phyloP scores from a whole-genome alignment of 768 basidiomycete genomes.

The Suillus spraguei region DNA sequence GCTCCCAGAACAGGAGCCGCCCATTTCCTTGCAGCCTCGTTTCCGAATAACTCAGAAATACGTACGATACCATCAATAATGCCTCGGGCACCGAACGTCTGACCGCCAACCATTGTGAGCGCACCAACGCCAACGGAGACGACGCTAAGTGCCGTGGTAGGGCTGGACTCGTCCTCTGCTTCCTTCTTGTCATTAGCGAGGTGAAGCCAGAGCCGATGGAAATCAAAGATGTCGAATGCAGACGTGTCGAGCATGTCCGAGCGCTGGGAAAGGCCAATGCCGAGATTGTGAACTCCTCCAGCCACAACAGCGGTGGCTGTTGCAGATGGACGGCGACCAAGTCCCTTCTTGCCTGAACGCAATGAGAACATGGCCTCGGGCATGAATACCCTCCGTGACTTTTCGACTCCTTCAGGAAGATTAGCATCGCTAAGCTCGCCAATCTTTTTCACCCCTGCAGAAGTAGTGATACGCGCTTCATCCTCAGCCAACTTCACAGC shows the following conservation, averaged over 20 bases:
- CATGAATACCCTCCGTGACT: conserved; percentile 83
- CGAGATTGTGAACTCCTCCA: conserved; percentile 78
- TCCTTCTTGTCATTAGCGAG: conserved; percentile 54
- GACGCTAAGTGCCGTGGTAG: conserved; percentile 67
- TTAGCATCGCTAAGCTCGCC: conserved; percentile 70
- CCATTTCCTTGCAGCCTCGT: conserved; percentile 84
- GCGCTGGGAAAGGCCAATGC: conserved; percentile 79
- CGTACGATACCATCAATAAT: conserved; percentile 80
- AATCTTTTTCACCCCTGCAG: conserved; percentile 65
- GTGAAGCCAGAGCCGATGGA: conserved; percentile 74
- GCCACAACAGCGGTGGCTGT: conserved; percentile 61
- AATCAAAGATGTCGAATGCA: conserved; percentile 84
- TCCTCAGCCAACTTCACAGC: conserved; percentile 82
- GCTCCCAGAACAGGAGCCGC: conserved; percentile 84
- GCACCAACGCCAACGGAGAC: conserved; percentile 82
- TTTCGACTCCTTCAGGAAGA: conserved; percentile 81
- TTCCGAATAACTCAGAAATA: conserved; percentile 76
- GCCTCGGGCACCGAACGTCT: conserved; percentile 72
- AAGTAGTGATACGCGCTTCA: conserved; percentile 73
- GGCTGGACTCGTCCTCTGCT: conserved; percentile 39
- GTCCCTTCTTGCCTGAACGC: conserved; percentile 44
- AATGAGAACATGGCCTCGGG: conserved; percentile 97
- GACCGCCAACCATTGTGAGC: conserved; percentile 86
- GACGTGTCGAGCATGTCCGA: conserved; percentile 79
- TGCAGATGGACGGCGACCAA: conserved; percentile 37